These are phyloP conservation scores for Mycosarcoma mackinlayi DNA, from an alignment of 1,284 basidiomycete genomes.

Conservation along the genomic window DNA sequence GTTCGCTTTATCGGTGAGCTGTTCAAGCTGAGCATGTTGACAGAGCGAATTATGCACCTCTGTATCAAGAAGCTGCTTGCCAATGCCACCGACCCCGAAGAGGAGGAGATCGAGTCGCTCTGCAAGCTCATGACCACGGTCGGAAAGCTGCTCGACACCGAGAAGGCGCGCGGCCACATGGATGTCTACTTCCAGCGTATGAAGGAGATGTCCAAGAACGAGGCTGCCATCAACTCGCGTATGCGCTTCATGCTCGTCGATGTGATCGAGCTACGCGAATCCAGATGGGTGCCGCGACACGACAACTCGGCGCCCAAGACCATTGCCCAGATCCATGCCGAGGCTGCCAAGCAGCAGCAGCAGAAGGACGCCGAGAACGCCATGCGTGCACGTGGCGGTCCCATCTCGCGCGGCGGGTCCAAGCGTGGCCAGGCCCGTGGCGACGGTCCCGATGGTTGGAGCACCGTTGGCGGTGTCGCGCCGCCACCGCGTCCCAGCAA, in stretches of 20 bases:
- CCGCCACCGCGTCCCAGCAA: constrained; percentile 75
- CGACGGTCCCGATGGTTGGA: constrained; percentile 80
- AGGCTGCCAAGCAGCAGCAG: constrained; percentile 71
- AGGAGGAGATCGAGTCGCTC: constrained; percentile 95
- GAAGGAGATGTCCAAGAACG: constrained; percentile 79
- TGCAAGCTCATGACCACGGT: constrained; percentile 92
- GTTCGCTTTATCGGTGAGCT: constrained; percentile 98
- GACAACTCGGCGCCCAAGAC: constrained; percentile 83
- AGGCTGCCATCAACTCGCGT: constrained; percentile 80
- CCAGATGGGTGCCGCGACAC: constrained; percentile 83
- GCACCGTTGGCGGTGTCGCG: constrained; percentile 75
- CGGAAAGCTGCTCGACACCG: constrained; percentile 79
- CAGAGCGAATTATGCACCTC: constrained; percentile 93
- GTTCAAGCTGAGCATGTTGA: constrained; percentile 95
- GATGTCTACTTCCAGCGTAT: constrained; percentile 93
- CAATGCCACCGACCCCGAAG: constrained; percentile 92
- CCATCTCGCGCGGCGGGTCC: constrained; percentile 83
- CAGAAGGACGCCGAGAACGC: constrained; percentile 53
- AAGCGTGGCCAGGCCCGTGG: constrained; percentile 77
- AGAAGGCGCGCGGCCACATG: constrained; percentile 84
- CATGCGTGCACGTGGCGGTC: constrained; percentile 75
- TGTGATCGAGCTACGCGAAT: constrained; percentile 85
- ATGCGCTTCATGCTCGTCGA: constrained; percentile 97
- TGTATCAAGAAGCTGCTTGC: constrained; percentile 93
- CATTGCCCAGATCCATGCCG: constrained; percentile 87